These are phyloP conservation scores for Amanita thiersii DNA, from an alignment of 768 basidiomycete species.

Conservation along the genomic window DNA sequence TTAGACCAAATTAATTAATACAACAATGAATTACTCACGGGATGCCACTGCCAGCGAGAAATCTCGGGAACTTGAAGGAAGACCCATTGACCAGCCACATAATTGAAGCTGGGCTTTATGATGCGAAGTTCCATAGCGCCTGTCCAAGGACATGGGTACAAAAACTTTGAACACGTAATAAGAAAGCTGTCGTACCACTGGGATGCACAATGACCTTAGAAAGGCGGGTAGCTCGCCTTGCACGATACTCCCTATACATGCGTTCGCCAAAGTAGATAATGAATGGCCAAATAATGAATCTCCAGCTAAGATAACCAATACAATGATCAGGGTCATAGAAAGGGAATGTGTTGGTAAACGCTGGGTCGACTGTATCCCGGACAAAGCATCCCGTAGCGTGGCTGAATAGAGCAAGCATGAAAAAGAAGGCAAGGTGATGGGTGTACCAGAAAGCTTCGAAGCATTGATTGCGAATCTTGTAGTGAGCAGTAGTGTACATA, in stretches of 20 bases:
- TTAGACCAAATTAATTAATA: constrained; percentile 2
- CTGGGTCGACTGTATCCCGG: constrained; percentile 74
- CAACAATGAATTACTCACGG: constrained; percentile 47
- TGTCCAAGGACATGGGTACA: constrained; percentile 17
- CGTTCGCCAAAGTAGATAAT: constrained; percentile 87
- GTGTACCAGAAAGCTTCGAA: constrained; percentile 98
- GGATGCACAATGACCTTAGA: constrained; percentile 88
- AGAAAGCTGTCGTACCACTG: constrained; percentile 44
- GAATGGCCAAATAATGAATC: constrained; percentile 88
- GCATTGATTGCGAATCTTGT: constrained; percentile 80
- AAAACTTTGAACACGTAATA: constrained; percentile 1
- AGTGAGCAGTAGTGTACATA: constrained; percentile 88
- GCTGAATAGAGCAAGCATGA: constrained; percentile 84
- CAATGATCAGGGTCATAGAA: constrained; percentile 87
- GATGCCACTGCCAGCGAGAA: constrained; percentile 86
- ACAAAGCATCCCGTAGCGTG: constrained; percentile 96
- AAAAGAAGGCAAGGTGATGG: constrained; percentile 91
- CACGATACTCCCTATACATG: constrained; percentile 75
- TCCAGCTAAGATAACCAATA: constrained; percentile 87
- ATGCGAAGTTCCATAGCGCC: constrained; percentile 93
- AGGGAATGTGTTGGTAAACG: constrained; percentile 62
- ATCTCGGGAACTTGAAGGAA: constrained; percentile 86
- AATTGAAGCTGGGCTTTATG: constrained; percentile 85
- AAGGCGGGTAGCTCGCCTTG: constrained; percentile 67
- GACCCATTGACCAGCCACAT: constrained; percentile 87